Percentiles rank a stretch among this genome's conserved stretches.
phyloP scores from a whole-genome alignment of 331 rosid genomes.

The Rosa hybrid region DNA sequence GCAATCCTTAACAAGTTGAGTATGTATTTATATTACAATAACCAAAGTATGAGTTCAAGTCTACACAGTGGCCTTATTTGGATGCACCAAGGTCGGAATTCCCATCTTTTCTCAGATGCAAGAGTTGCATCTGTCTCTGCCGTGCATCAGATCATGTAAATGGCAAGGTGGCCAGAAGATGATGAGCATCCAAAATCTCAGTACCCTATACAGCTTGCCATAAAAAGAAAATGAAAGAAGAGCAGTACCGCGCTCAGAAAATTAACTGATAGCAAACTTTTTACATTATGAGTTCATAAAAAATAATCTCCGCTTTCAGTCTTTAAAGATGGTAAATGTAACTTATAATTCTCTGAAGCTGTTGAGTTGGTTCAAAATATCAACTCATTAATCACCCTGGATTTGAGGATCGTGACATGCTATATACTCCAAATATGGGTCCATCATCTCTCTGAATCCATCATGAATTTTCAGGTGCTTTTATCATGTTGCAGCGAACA shows the following conservation, averaged over 20 bases:
- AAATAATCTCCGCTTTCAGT: neutral
- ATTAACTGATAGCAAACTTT: neutral
- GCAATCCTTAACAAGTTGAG: too few relatives aligned
- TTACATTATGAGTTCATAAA: neutral
- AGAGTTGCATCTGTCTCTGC: neutral
- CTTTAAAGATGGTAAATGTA: neutral
- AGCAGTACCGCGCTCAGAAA: neutral
- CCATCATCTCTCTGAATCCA: conserved; percentile 3
- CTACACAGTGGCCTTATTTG: too few relatives aligned
- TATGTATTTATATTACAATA: too few relatives aligned
- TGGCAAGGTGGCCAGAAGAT: neutral
- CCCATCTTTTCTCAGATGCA: neutral
- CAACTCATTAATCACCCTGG: neutral
- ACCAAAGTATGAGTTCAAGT: too few relatives aligned
- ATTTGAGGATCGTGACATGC: neutral
- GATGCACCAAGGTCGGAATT: too few relatives aligned
- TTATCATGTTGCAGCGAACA: conserved; percentile 75
- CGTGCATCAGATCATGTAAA: neutral
- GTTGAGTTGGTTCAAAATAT: neutral
- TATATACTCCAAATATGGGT: neutral
- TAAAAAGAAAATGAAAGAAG: neutral
- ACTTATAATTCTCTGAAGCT: neutral
- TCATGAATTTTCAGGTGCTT: conserved; percentile 46
- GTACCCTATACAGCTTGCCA: neutral
- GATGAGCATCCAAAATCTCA: neutral